phyloP scores from a whole-genome alignment of 2,329 filamentous ascomycete genomes.

The Trichoderma polysporum region DNA sequence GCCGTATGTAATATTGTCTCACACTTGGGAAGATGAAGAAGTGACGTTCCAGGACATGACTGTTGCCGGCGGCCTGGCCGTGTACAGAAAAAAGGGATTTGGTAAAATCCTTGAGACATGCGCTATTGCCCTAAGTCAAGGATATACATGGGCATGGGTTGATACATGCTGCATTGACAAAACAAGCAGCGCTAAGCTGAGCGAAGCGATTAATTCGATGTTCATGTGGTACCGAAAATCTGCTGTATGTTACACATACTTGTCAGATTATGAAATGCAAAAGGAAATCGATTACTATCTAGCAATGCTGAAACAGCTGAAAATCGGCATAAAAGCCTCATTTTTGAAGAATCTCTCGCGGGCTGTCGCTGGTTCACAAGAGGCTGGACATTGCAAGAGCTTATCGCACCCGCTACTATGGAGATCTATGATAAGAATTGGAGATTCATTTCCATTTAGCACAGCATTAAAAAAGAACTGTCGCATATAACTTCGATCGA shows the following conservation, averaged over 20 bases:
- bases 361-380: not conserved
- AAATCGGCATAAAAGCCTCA: not conserved
- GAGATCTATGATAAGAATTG: not conserved
- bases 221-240: not conserved
- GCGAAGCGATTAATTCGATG: not conserved
- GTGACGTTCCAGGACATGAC: constrained; percentile 8
- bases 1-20: constrained; percentile 20
- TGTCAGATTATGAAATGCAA: not conserved
- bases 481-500: not conserved
- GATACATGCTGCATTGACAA: not conserved
- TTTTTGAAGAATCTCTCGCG: not conserved
- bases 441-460: not conserved
- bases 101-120: not conserved
- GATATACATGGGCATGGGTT: not conserved
- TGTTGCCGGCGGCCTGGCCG: not conserved
- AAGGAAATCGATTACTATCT: not conserved
- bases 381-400: not conserved
- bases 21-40: constrained; percentile 21
- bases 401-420: not conserved
- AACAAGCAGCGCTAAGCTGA: not conserved
- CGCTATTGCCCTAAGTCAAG: not conserved
- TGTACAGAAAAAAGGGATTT: no score
- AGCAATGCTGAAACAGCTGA: not conserved
- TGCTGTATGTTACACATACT: not conserved
- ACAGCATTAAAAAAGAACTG: not conserved